Percentiles rank a stretch among this genome's conserved stretches.
phyloP scores from a whole-genome alignment of 495 filamentous ascomycete genomes.

The Penicillium turbatum region DNA sequence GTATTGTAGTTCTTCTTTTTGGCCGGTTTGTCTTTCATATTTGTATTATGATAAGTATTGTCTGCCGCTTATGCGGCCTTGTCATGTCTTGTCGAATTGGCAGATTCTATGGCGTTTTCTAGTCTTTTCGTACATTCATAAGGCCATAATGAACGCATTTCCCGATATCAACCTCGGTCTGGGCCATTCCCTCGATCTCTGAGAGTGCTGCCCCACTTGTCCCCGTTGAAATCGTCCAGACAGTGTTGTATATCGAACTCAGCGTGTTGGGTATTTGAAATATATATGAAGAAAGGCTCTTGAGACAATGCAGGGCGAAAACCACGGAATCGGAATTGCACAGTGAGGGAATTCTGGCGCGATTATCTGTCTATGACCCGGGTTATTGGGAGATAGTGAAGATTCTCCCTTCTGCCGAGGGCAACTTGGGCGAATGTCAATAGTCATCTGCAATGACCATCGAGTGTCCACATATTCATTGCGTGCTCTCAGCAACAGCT shows the following conservation, averaged over 20 bases:
- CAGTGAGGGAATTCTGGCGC: not conserved
- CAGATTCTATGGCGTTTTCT: conserved; percentile 6
- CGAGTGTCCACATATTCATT: not conserved
- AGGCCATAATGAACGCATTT: not conserved
- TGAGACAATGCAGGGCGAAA: not conserved
- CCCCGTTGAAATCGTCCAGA: not conserved
- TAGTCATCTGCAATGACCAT: not conserved
- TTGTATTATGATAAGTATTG: too few relatives aligned
- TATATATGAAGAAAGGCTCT: not conserved
- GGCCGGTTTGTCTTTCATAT: too few relatives aligned
- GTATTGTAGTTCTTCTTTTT: too few relatives aligned
- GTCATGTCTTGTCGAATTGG: not conserved
- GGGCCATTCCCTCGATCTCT: not conserved
- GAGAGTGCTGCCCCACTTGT: not conserved
- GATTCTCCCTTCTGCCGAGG: not conserved
- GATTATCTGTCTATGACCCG: not conserved
- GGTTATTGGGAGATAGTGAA: not conserved
- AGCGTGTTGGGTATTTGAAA: not conserved
- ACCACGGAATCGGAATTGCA: not conserved
- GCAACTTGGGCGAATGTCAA: not conserved
- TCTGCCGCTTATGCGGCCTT: too few relatives aligned
- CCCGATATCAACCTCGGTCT: too few relatives aligned
- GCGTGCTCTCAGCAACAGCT: conserved; percentile 9
- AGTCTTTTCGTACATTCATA: conserved; percentile 9
- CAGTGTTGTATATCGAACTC: not conserved